Evolutionary conservation across 1,284 basidiomycete species (phyloP).

Genomic region (Chondrostereum purpureum): DNA sequence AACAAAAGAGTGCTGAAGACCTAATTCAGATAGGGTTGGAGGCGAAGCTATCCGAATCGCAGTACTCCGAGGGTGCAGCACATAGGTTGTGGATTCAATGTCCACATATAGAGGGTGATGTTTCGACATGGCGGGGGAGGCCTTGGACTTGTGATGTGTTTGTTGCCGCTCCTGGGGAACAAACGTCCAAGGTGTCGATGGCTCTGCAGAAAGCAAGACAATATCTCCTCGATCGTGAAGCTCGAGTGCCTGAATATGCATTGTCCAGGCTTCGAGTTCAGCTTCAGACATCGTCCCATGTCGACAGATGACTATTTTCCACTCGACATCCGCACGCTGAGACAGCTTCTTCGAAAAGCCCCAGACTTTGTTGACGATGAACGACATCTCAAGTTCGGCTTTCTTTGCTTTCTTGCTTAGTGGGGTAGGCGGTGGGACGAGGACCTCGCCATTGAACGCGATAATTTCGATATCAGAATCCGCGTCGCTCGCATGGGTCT

Average conservation of each 20-base stretch:
- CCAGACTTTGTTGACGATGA: constrained; percentile 56
- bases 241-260: constrained; percentile 4
- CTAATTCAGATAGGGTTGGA: constrained; percentile 26
- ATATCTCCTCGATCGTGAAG: constrained; percentile 2
- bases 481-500: constrained; percentile 6
- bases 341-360: constrained; percentile 54
- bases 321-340: constrained; percentile 64
- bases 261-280: constrained; percentile 62
- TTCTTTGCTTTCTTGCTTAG: constrained; percentile 13
- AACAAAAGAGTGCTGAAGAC: constrained; percentile 27
- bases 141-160: constrained; percentile 8
- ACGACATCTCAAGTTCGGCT: constrained; percentile 19
- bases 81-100: constrained; percentile 45
- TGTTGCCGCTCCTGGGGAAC: constrained; percentile 20
- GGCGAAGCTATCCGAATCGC: constrained; percentile 33
- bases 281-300: constrained; percentile 48
- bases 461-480: constrained; percentile 15
- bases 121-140: constrained; percentile 15
- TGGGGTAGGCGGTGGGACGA: too few species aligned
- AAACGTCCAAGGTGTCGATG: constrained; percentile 47
- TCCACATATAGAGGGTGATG: constrained; percentile 35
- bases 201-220: constrained; percentile 37
- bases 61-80: constrained; percentile 31
- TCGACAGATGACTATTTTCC: constrained; percentile 69
- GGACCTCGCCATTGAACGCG: too few species aligned